These are phyloP conservation scores for Suillus subaureus DNA, from an alignment of 768 basidiomycete genomes.

Conservation along the genomic window DNA sequence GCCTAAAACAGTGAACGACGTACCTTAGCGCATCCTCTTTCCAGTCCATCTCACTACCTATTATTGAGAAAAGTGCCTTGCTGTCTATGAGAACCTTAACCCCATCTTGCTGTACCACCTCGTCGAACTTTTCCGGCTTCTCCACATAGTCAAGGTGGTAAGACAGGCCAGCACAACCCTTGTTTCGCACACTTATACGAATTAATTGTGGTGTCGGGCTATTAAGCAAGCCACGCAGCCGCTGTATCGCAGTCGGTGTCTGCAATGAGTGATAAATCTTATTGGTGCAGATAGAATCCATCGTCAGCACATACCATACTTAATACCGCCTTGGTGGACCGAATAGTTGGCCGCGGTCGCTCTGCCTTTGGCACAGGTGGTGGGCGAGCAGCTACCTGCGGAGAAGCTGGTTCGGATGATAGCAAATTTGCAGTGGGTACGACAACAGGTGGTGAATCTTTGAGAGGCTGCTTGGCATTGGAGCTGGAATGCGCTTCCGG, in stretches of 20 bases:
- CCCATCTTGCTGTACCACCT: constrained; percentile 94
- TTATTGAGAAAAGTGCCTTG: constrained; percentile 96
- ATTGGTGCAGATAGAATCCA: constrained; percentile 4
- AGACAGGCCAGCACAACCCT: constrained; percentile 90
- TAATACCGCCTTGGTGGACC: constrained; percentile 76
- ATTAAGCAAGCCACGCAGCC: constrained; percentile 72
- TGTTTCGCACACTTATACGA: constrained; percentile 94
- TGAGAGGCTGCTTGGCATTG: constrained; percentile 20
- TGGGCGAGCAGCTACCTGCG: constrained; percentile 72
- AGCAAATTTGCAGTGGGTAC: constrained; percentile 49
- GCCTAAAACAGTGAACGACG: constrained; percentile 27
- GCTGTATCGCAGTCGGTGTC: constrained; percentile 79
- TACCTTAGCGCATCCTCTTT: constrained; percentile 88
- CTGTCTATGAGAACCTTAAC: constrained; percentile 93
- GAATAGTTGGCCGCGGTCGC: constrained; percentile 64
- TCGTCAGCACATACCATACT: constrained; percentile 55
- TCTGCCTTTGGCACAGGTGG: constrained; percentile 68
- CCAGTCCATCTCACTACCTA: constrained; percentile 99
- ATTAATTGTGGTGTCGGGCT: constrained; percentile 90
- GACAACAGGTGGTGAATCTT: constrained; percentile 55
- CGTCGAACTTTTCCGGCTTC: constrained; percentile 87
- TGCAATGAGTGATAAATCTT: constrained; percentile 33
- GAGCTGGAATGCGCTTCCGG: constrained; percentile 19
- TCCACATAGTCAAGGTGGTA: constrained; percentile 95
- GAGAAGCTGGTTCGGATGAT: constrained; percentile 63